Evolutionary conservation across 371 early-diverging fungal genomes (phyloP).

Genomic region (Dichotomocladium elegans): DNA sequence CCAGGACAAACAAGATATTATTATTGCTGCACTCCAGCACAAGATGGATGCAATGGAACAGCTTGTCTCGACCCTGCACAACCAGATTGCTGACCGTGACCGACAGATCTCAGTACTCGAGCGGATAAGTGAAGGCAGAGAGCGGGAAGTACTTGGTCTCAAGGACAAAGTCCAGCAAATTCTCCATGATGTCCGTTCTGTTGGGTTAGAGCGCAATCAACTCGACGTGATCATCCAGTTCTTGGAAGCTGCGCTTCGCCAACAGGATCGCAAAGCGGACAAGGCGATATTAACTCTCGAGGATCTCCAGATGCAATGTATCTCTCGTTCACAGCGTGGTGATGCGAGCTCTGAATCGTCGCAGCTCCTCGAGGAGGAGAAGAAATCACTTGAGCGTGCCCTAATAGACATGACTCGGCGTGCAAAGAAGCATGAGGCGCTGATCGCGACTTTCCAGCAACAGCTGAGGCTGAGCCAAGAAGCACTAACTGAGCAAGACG

Average conservation of each 20-base stretch:
- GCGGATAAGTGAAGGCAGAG: slow-evolving; percentile 19
- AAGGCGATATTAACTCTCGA: slow-evolving; percentile 19
- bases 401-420: background rate
- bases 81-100: slow-evolving; percentile 28
- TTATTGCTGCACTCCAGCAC: slow-evolving; percentile 29
- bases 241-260: slow-evolving; percentile 27
- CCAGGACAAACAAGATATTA: slow-evolving; percentile 38
- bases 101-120: slow-evolving; percentile 22
- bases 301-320: slow-evolving; percentile 30
- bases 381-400: background rate
- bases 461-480: background rate
- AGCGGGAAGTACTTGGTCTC: slow-evolving; percentile 10
- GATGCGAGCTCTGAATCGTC: slow-evolving; percentile 6
- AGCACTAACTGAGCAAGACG: background rate
- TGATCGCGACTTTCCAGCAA: background rate
- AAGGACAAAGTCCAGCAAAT: slow-evolving; percentile 22
- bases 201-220: slow-evolving; percentile 30
- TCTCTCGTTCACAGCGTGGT: slow-evolving; percentile 28
- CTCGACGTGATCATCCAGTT: slow-evolving; percentile 25
- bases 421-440: background rate
- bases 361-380: slow-evolving; percentile 1
- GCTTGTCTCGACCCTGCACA: slow-evolving; percentile 15
- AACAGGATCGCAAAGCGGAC: slow-evolving; percentile 34
- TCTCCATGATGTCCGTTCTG: slow-evolving; percentile 23
- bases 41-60: slow-evolving; percentile 38